Evolutionary conservation across 192 early-diverging fungal genomes (phyloP).

Genomic region (Backusella mclennaniae): DNA sequence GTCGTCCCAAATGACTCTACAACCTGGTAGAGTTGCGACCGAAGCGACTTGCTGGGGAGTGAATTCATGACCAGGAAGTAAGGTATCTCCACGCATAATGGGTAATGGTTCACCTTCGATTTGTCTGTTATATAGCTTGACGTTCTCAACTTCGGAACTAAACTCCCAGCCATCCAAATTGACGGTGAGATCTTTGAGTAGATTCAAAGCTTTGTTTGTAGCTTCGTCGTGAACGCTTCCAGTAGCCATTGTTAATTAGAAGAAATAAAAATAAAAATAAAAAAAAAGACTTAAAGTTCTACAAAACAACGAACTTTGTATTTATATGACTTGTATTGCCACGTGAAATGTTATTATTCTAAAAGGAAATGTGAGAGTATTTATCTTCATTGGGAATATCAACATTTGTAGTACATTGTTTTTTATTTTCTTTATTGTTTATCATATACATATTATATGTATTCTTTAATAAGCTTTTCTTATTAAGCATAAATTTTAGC

Average conservation of each 20-base stretch:
- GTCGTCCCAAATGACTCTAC: constrained; percentile 46
- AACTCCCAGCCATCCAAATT: constrained; percentile 48
- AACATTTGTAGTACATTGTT: background rate
- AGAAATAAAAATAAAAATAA: background rate
- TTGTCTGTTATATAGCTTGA: constrained; percentile 47
- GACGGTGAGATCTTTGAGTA: constrained; percentile 46
- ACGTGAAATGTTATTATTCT: background rate
- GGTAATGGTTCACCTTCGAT: constrained; percentile 41
- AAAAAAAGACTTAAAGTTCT: background rate
- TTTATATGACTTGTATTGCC: background rate
- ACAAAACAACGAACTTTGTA: background rate
- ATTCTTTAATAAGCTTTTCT: too few species aligned
- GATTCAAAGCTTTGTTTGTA: constrained; percentile 1
- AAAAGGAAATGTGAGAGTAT: background rate
- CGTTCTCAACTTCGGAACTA: constrained; percentile 39
- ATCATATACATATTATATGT: too few species aligned
- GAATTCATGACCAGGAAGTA: constrained; percentile 39
- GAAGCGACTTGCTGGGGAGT: constrained; percentile 45
- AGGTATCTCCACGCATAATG: constrained; percentile 49
- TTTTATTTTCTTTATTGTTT: too few species aligned
- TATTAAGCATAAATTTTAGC: too few species aligned
- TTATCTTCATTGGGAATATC: background rate
- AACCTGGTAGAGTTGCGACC: constrained; percentile 42
- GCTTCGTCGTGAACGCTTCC: background rate
- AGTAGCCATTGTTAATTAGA: background rate